Evolutionary conservation across 2,329 filamentous ascomycete genomes (phyloP).

Genomic region (Claviceps quebecensis): DNA sequence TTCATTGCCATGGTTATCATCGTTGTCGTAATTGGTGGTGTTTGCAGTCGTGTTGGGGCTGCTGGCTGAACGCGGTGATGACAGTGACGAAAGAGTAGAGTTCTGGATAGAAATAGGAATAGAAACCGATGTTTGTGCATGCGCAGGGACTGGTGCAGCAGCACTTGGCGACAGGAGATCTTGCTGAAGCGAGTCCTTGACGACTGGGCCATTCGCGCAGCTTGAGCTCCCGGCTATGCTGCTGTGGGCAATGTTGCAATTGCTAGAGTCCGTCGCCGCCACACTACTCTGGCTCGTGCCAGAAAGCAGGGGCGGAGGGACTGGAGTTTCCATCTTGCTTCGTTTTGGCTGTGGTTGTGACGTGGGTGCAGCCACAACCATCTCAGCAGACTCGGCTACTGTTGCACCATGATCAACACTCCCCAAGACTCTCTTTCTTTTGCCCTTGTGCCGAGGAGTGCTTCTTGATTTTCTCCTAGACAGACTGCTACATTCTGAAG

Average conservation of each 20-base stretch:
- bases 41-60: constrained; percentile 12
- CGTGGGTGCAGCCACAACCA: constrained; percentile 9
- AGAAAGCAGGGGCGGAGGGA: constrained; percentile 30
- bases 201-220: neutral
- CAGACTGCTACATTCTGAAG: constrained; percentile 8
- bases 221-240: constrained; percentile 8
- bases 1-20: neutral
- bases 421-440: constrained; percentile 31
- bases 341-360: constrained; percentile 32
- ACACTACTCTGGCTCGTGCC: constrained; percentile 16
- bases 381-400: constrained; percentile 14
- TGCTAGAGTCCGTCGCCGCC: constrained; percentile 14
- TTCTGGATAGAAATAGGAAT: constrained; percentile 21
- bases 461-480: constrained; percentile 15
- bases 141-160: constrained; percentile 8
- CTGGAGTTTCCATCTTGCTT: constrained; percentile 43
- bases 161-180: constrained; percentile 4
- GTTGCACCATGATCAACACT: constrained; percentile 17
- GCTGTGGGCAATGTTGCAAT: constrained; percentile 4
- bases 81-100: constrained; percentile 17
- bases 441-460: constrained; percentile 21
- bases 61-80: constrained; percentile 13
- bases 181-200: neutral
- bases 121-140: constrained; percentile 29
- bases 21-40: neutral